phyloP scores from a whole-genome alignment of 1,139 yeast species.

The Nakaseomyces delphensis region DNA sequence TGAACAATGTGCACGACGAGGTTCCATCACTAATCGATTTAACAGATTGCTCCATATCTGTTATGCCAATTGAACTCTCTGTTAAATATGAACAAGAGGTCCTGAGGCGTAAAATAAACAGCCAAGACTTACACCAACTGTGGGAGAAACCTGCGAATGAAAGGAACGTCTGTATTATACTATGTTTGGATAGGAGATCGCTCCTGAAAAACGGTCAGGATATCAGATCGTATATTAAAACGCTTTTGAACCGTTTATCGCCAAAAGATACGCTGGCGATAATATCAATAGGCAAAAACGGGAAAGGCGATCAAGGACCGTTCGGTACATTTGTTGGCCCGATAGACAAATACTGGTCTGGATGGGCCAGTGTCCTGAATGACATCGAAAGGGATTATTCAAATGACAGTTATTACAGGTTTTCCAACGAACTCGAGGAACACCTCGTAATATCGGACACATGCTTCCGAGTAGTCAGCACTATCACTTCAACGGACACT shows the following conservation, averaged over 20 bases:
- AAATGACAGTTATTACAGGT: not conserved
- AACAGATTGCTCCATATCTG: conserved; percentile 30
- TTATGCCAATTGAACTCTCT: not conserved
- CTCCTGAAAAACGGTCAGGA: not conserved
- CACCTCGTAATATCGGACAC: not conserved
- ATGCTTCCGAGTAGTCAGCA: conserved; percentile 1
- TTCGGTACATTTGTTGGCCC: conserved; percentile 51
- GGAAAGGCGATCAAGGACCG: conserved; percentile 30
- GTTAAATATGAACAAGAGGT: not conserved
- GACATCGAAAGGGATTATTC: conserved; percentile 26
- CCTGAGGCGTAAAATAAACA: not conserved
- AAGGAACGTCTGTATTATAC: conserved; percentile 40
- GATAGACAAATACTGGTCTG: conserved; percentile 44
- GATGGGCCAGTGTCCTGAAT: conserved; percentile 44
- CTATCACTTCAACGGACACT: not conserved
- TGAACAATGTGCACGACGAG: not conserved
- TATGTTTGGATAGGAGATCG: conserved; percentile 38
- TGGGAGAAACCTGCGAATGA: conserved; percentile 35
- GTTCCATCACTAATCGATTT: conserved; percentile 39
- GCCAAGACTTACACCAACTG: conserved; percentile 8
- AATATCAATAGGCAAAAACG: conserved; percentile 45
- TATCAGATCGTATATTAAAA: not conserved
- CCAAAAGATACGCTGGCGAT: conserved; percentile 46
- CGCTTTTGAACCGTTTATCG: conserved; percentile 14
- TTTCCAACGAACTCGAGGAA: not conserved